Evolutionary conservation across 768 basidiomycete genomes (phyloP), one percentile per base, ranked within the genome.

Genomic region (Boletus insuetus): DNA sequence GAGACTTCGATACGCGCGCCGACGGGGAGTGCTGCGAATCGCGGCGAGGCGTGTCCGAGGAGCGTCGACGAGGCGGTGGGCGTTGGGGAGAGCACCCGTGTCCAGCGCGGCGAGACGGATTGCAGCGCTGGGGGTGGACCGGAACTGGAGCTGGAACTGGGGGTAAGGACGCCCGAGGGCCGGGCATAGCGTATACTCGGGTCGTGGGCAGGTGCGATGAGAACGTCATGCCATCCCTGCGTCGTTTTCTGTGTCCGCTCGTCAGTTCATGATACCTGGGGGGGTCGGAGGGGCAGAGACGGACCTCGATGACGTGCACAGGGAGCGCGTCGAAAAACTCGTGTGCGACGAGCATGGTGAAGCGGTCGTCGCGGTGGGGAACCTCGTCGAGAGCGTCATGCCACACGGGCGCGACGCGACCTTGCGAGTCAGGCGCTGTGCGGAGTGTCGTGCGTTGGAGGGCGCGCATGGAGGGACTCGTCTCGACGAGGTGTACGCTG

Each of bases 281-380:
- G 20, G 40, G 40, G 20, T 41, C 10, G 13, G 4, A 14, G 40
- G 20, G 20, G 20, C 13, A 11, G 20, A 19, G 29, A 67, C 77
- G 12, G 59, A 93, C 94, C 77, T 96, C 85, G 37, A 98, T 74
- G 37, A 94, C 75, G 69, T 97, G 91, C 45, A 98, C 85, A 0
- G 97, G 96, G 42, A 99, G 77, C 0, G 95, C 95, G 68, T 98
- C 97, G 58, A 99, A 98, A 73, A 98, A 96, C 66, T 98, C 97
- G 70, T 99, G 95, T 0, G 97, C 97, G 16, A 98, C 74, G 22
- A 97, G 69, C 77, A 97, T 84, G 0, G 94, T 94, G 69, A 86
- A 98, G 47, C 70, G 67, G 11, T 75, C 73, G 17, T 77, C 62
- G 56, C 75, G 74, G 3, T 66, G 72, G 0, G 79, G 71, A 1